Evolutionary conservation across 1,139 yeast genomes (phyloP), one percentile per base, ranked within the genome.

Genomic region (Candida sp.): DNA sequence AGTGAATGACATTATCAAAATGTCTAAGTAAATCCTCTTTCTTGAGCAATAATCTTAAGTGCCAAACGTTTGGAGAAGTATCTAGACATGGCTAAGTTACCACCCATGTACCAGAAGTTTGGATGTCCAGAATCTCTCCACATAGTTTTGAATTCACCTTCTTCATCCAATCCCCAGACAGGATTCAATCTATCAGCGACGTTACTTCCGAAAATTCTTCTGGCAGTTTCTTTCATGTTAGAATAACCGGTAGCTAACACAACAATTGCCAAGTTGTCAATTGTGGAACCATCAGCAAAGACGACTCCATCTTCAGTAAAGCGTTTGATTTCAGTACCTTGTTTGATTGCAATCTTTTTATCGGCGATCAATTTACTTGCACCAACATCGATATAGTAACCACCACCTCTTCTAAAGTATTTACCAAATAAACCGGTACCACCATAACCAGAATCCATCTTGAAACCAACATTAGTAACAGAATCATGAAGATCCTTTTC

Each of bases 301-400:
- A 57, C 58, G 34, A 72, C 72, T 4, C 71, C 66, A 47, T 56
- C 51, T 45, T 65, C 68, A 9, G 63, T 57, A 52, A 72, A 67
- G 36, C 53, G 49, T 38, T 60, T 56, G 37, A 72, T 59, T 21
- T 55, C 50, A 22, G 46, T 51, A 7, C 73, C 72, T 40, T 63
- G 66, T 48, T 66, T 61, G 43, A 72, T 55, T 35, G 58, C 55
- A 45, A 72, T 63, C 43, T 61, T 62, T 12, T 67, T 71, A n/a
- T 70, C 68, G 21, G 57, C 57, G 41, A 72, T 66, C 43, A 67
- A 53, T 41, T 59, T 58, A 35, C 73, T 65, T 44, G 71, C 66
- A 5, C 77, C 77, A 39, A 67, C 74, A 48, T 72, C 76, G 41
- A 70, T 67, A 52, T 73, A 72, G 51, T 68, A 73, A 29, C 77